phyloP scores from a whole-genome alignment of 345 rosid species.

The Rhizophora mangle region DNA sequence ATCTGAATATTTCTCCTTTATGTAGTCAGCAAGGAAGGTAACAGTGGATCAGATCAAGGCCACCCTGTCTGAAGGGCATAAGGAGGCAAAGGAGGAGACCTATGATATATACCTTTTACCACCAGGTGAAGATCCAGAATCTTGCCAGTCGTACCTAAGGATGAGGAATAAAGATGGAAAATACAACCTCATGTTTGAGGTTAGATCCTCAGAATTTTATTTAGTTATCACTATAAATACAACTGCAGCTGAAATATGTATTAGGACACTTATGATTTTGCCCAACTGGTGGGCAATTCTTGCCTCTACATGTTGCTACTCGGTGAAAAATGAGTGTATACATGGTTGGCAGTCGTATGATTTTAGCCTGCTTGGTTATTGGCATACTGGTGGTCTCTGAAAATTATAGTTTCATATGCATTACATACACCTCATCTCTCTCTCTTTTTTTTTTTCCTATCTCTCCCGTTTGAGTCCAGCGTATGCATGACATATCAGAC shows the following conservation, averaged over 20 bases:
- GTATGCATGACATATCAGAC: too few relatives aligned
- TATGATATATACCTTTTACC: slow-evolving; percentile 98
- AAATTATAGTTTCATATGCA: too few relatives aligned
- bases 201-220: slow-evolving; percentile 30
- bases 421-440: too few relatives aligned
- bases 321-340: neutral
- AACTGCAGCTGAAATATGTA: neutral
- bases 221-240: neutral
- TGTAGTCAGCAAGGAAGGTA: slow-evolving; percentile 75
- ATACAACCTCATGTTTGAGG: slow-evolving; percentile 99
- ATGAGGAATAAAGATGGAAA: slow-evolving; percentile 99
- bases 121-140: slow-evolving; percentile 97
- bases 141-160: slow-evolving; percentile 95
- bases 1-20: slow-evolving; percentile 27
- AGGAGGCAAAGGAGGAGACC: slow-evolving; percentile 73
- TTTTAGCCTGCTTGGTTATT: too few relatives aligned
- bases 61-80: slow-evolving; percentile 58
- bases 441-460: too few relatives aligned
- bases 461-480: too few relatives aligned
- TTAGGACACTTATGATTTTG: neutral
- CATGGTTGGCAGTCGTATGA: too few relatives aligned
- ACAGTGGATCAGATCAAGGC: slow-evolving; percentile 67
- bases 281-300: neutral
- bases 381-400: too few relatives aligned
- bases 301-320: neutral